These are phyloP conservation scores for Trichoderma sp. DNA, from an alignment of 2,329 filamentous ascomycete genomes.

Conservation along the genomic window DNA sequence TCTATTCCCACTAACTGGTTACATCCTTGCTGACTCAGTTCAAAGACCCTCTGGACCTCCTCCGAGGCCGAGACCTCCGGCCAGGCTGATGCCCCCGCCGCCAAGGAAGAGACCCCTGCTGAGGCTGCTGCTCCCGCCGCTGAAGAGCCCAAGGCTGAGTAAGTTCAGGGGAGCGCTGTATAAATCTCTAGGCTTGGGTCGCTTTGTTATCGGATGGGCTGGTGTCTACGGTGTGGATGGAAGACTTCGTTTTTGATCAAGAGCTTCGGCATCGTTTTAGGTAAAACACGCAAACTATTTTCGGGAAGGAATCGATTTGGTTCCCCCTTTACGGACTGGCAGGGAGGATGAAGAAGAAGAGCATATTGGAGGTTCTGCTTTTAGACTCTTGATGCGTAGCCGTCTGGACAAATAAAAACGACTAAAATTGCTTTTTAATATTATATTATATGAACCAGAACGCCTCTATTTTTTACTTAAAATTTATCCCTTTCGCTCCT, in stretches of 20 bases:
- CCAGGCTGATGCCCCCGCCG: slow-evolving; percentile 50
- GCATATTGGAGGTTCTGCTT: slow-evolving; percentile 54
- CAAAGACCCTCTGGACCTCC: slow-evolving; percentile 96
- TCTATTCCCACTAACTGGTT: neutral
- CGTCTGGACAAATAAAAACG: slow-evolving; percentile 60
- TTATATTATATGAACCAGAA: slow-evolving; percentile 30
- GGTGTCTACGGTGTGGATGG: slow-evolving; percentile 67
- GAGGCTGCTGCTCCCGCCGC: slow-evolving; percentile 59
- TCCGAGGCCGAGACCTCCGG: slow-evolving; percentile 85
- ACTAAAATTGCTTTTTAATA: slow-evolving; percentile 49
- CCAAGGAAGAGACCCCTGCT: slow-evolving; percentile 50
- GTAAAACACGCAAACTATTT: slow-evolving; percentile 45
- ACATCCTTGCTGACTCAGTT: slow-evolving; percentile 34
- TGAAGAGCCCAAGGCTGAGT: slow-evolving; percentile 72
- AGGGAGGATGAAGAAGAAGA: slow-evolving; percentile 47
- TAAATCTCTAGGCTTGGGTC: slow-evolving; percentile 35
- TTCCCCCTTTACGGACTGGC: slow-evolving; percentile 41
- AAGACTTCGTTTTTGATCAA: slow-evolving; percentile 56
- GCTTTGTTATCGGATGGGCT: slow-evolving; percentile 51
- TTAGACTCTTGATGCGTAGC: slow-evolving; percentile 59
- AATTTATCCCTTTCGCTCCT: slow-evolving; percentile 35
- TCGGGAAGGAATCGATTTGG: slow-evolving; percentile 40
- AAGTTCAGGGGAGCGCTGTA: slow-evolving; percentile 40
- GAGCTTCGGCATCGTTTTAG: slow-evolving; percentile 51
- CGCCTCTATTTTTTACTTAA: slow-evolving; percentile 18